Evolutionary conservation across 345 rosid genomes (phyloP).

Genomic region (Eucalyptus curtisii): DNA sequence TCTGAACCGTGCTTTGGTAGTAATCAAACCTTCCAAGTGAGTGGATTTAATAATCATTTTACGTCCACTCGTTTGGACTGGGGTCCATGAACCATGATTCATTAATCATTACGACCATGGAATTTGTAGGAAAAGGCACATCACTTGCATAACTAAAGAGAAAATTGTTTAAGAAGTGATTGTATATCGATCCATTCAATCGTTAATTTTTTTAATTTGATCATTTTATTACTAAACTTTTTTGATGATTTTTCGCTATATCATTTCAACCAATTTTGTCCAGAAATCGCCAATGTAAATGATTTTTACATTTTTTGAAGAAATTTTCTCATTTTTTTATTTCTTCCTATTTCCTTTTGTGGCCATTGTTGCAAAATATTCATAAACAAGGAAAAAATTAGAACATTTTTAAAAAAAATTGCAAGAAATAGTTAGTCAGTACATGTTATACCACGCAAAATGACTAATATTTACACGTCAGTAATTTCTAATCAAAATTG

Average conservation of each 20-base stretch:
- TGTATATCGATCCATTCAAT: fast-evolving
- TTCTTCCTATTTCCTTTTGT: background rate
- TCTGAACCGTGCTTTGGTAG: background rate
- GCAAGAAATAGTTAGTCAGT: fast-evolving
- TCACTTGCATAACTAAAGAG: fast-evolving
- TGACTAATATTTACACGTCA: fast-evolving
- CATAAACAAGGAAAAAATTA: fast-evolving
- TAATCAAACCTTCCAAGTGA: background rate
- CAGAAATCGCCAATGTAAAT: fast-evolving
- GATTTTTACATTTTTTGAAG: background rate
- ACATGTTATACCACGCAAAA: fast-evolving
- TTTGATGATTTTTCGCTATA: fast-evolving
- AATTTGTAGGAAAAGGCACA: background rate
- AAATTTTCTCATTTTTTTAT: background rate
- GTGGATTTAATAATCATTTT: background rate
- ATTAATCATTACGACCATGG: background rate
- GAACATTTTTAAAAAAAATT: fast-evolving
- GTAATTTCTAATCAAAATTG: fast-evolving
- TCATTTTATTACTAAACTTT: background rate
- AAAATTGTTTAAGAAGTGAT: background rate
- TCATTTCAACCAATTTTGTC: background rate
- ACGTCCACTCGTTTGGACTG: background rate
- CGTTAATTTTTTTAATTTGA: background rate
- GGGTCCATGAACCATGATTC: background rate
- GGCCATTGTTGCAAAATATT: background rate